Percentiles rank a stretch among this genome's conserved stretches.
Evolutionary conservation across 164 flowering plant genomes (phyloP).

Genomic region (Berberis vulgaris): DNA sequence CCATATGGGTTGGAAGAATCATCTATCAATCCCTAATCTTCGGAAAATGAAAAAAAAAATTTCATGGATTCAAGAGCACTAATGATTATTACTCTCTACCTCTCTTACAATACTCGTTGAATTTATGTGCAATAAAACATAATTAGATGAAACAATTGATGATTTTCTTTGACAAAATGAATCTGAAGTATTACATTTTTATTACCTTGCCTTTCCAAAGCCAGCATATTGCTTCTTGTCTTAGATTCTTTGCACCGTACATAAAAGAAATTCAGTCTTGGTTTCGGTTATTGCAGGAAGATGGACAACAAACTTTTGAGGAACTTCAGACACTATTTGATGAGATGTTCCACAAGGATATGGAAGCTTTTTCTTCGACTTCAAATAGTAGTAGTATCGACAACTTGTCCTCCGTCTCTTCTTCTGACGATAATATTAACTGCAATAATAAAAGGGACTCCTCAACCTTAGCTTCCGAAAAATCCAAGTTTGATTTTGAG

Average conservation of each 20-base stretch:
- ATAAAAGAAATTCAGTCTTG: background rate
- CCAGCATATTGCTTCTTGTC: background rate
- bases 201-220: too few species aligned
- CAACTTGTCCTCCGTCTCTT: slow-evolving; percentile 17
- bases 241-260: background rate
- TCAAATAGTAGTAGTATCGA: slow-evolving; percentile 8
- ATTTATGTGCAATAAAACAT: too few species aligned
- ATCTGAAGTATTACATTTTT: too few species aligned
- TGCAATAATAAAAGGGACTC: slow-evolving; percentile 34
- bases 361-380: slow-evolving; percentile 19
- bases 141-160: too few species aligned
- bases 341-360: slow-evolving; percentile 57
- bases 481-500: background rate
- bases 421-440: slow-evolving; percentile 13
- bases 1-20: too few species aligned
- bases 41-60: too few species aligned
- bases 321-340: slow-evolving; percentile 60
- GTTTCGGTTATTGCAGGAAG: slow-evolving; percentile 36
- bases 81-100: too few species aligned
- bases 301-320: slow-evolving; percentile 57
- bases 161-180: too few species aligned
- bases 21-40: too few species aligned
- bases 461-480: slow-evolving; percentile 27
- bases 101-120: too few species aligned
- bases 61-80: too few species aligned